Evolutionary conservation across 305 asterid species (phyloP).

Genomic region (Fraxinus nigra): DNA sequence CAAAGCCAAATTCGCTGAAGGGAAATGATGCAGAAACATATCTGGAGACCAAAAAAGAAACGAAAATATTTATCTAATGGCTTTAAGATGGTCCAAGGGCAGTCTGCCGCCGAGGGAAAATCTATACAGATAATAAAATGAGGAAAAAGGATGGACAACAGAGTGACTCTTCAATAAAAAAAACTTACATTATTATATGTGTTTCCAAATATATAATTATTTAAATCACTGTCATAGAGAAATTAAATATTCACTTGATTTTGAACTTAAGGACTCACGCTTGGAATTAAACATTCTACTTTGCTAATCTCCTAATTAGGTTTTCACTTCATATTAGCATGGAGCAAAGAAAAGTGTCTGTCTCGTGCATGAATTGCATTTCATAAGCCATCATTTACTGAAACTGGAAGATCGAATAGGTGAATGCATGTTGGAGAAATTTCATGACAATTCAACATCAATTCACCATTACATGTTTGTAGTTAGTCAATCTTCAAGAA

Average conservation of each 20-base stretch:
- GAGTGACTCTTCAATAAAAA: not conserved
- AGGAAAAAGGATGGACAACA: not conserved
- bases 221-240: not conserved
- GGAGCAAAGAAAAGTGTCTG: slow-evolving; percentile 4
- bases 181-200: not conserved
- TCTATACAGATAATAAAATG: slow-evolving; percentile 4
- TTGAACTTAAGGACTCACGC: not conserved
- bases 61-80: slow-evolving; percentile 23
- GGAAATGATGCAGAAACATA: slow-evolving; percentile 54
- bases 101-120: not conserved
- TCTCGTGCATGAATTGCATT: slow-evolving; percentile 6
- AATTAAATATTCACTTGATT: slow-evolving; percentile 1
- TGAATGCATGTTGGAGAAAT: slow-evolving; percentile 1
- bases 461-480: not conserved
- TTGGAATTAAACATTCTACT: slow-evolving; percentile 3
- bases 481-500: not conserved
- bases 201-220: not conserved
- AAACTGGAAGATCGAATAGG: not conserved
- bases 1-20: slow-evolving; percentile 42
- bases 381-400: slow-evolving; percentile 1
- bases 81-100: slow-evolving; percentile 15
- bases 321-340: slow-evolving; percentile 17
- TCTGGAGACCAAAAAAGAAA: slow-evolving; percentile 36
- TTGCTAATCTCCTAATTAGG: slow-evolving; percentile 2
- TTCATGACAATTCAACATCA: slow-evolving; percentile 2